Percentiles rank a stretch among this genome's conserved stretches.
phyloP scores from a whole-genome alignment of 2,329 filamentous ascomycete genomes.

The Stachybotrys echinatus region DNA sequence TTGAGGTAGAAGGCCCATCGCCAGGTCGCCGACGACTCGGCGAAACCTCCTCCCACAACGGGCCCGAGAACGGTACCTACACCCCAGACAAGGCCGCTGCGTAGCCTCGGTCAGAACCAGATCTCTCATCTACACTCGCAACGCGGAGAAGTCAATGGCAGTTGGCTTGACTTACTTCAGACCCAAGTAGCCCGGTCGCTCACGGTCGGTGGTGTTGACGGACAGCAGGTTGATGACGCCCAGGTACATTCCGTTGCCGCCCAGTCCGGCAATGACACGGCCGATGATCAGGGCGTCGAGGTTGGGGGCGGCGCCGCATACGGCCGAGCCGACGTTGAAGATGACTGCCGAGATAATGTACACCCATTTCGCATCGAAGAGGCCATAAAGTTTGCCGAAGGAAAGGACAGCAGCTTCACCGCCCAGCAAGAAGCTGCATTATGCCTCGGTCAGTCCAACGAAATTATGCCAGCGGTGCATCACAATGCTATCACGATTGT shows the following conservation, averaged over 20 bases:
- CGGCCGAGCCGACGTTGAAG: constrained; percentile 18
- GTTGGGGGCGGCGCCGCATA: constrained; percentile 33
- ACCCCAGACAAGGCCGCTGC: not conserved
- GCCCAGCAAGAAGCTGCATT: not conserved
- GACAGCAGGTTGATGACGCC: constrained; percentile 1
- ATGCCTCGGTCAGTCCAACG: not conserved
- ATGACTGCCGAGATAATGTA: constrained; percentile 5
- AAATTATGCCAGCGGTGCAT: too few species aligned
- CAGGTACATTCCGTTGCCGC: constrained; percentile 29
- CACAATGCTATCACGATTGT: too few species aligned
- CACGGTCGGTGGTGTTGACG: not conserved
- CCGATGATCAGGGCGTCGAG: constrained; percentile 40
- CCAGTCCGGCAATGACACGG: constrained; percentile 32
- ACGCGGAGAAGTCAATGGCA: not conserved
- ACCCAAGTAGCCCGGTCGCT: not conserved
- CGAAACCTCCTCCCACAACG: not conserved
- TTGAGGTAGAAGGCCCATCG: constrained; percentile 1
- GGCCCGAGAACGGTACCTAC: not conserved
- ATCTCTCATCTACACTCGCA: too few species aligned
- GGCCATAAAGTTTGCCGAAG: constrained; percentile 1
- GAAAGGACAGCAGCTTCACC: not conserved
- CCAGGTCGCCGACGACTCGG: constrained; percentile 1
- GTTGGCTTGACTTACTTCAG: not conserved
- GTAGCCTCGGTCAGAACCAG: not conserved
- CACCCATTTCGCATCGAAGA: not conserved